Base-by-base conservation (phyloP, 805 yeast genomes). In the Starmerella stellata region DNA sequence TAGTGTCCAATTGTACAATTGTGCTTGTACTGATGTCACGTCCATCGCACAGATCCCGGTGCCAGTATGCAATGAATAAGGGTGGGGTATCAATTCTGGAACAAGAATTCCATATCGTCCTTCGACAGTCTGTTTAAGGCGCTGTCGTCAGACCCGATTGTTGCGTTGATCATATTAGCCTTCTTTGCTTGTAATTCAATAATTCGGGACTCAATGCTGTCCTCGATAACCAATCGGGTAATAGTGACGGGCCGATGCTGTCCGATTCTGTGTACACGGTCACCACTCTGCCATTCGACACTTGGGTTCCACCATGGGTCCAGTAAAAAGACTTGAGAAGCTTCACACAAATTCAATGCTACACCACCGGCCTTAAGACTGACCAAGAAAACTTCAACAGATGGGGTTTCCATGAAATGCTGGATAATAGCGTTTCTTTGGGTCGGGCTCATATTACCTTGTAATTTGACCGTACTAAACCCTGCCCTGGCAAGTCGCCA, bases 261-360 rank as follows among this genome's bases (percentile, higher is more conserved):
- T 4, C 96, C 95, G 45, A 90, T 90, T 60, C 99, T 73, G 59
- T 90, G 96, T 18, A 90, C 95, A 61, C 99, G 74, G 58, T 90
- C 99, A 59, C 93, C 94, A 37, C 92, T 77, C 57, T 90, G 99
- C 83, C 95, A 90, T 57, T 90, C 98, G 5, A 87, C 90, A 48
- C 93, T 78, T 1, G 96, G 96, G 55, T 90, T 92, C 96, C 98
- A 90, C 98, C 98, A 90, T 27, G 96, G 96, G 52, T 90, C 99
- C 65, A 90, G 65, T 34, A 90, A 67, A 49, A 90, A 90, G 35
- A 90, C 96, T 52, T 87, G 96, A 2, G 92, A 83, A 0, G 98
- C 96, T 52, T 92, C 99, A 53, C 95, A 87, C 46, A 90, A 65
- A 55, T 90, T 90, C 47, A 90, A 65, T 0, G 98, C 98, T 32